Percentiles rank a stretch among this genome's conserved stretches.
phyloP scores from a whole-genome alignment of 768 basidiomycete genomes.

The Podaxis sp. region DNA sequence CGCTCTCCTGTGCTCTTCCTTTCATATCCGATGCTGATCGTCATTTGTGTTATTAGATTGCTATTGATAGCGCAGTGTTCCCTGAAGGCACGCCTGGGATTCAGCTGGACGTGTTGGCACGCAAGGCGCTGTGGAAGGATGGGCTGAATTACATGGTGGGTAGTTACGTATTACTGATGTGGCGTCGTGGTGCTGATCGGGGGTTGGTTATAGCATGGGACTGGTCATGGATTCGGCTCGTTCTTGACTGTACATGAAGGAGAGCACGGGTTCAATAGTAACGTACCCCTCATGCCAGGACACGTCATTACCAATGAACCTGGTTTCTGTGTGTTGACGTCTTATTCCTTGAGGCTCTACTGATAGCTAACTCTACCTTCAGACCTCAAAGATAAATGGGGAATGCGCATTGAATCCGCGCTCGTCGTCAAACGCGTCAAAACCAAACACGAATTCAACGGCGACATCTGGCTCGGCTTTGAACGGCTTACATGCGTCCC shows the following conservation, averaged over 20 bases:
- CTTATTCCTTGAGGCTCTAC: slow-evolving; percentile 12
- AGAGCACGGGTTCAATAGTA: slow-evolving; percentile 73
- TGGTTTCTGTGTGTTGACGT: slow-evolving; percentile 71
- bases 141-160: slow-evolving; percentile 77
- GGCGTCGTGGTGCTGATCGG: slow-evolving; percentile 14
- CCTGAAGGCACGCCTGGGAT: slow-evolving; percentile 86
- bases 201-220: slow-evolving; percentile 68
- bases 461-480: slow-evolving; percentile 83
- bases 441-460: slow-evolving; percentile 73
- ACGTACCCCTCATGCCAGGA: slow-evolving; percentile 73
- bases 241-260: slow-evolving; percentile 89
- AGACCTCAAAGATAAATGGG: slow-evolving; percentile 81
- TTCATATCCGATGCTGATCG: slow-evolving; percentile 20
- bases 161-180: slow-evolving; percentile 16
- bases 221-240: slow-evolving; percentile 87
- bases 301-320: slow-evolving; percentile 95
- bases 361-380: slow-evolving; percentile 16
- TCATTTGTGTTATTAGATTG: slow-evolving; percentile 56
- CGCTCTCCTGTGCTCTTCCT: slow-evolving; percentile 16
- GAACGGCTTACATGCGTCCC: slow-evolving; percentile 93
- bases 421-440: slow-evolving; percentile 67
- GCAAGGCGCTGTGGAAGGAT: slow-evolving; percentile 84
- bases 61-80: slow-evolving; percentile 87
- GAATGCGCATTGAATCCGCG: slow-evolving; percentile 91
- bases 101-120: slow-evolving; percentile 86